Evolutionary conservation across 2,329 filamentous ascomycete genomes (phyloP).

Genomic region (Hysterium pulicare): DNA sequence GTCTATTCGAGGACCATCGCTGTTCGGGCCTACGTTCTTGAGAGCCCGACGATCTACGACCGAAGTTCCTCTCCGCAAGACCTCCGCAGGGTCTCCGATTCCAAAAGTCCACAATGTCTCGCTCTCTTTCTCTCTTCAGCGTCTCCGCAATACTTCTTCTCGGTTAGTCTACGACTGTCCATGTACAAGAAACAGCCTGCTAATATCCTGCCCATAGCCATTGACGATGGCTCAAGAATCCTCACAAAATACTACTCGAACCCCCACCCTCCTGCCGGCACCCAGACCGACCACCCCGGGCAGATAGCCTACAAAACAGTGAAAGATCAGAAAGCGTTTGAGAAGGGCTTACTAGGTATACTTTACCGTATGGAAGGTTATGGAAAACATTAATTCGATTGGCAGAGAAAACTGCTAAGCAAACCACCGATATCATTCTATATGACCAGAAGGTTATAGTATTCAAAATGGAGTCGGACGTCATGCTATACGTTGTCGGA

Average conservation of each 20-base stretch:
- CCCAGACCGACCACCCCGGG: slow-evolving; percentile 57
- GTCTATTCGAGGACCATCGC: too few species aligned
- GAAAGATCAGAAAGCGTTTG: slow-evolving; percentile 93
- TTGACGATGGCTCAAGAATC: slow-evolving; percentile 86
- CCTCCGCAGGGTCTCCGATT: neutral
- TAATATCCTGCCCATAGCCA: slow-evolving; percentile 46
- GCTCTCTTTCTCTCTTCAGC: slow-evolving; percentile 54
- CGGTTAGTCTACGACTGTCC: slow-evolving; percentile 2
- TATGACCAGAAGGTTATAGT: slow-evolving; percentile 96
- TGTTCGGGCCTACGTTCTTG: too few species aligned
- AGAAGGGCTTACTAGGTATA: slow-evolving; percentile 75
- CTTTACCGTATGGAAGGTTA: slow-evolving; percentile 69
- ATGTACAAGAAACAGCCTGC: too few species aligned
- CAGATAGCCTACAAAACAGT: slow-evolving; percentile 80
- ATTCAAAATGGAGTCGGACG: slow-evolving; percentile 96
- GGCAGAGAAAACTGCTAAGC: slow-evolving; percentile 87
- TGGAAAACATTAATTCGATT: slow-evolving; percentile 54
- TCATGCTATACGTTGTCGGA: slow-evolving; percentile 94
- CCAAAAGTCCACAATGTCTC: slow-evolving; percentile 40
- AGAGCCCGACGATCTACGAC: too few species aligned
- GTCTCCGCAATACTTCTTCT: slow-evolving; percentile 52
- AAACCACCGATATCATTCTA: slow-evolving; percentile 91
- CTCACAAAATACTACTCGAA: slow-evolving; percentile 89
- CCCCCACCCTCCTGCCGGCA: slow-evolving; percentile 63
- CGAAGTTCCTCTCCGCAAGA: too few species aligned